Conservation (phyloP, 345 rosid genomes). For the Hibiscus trionum region DNA sequence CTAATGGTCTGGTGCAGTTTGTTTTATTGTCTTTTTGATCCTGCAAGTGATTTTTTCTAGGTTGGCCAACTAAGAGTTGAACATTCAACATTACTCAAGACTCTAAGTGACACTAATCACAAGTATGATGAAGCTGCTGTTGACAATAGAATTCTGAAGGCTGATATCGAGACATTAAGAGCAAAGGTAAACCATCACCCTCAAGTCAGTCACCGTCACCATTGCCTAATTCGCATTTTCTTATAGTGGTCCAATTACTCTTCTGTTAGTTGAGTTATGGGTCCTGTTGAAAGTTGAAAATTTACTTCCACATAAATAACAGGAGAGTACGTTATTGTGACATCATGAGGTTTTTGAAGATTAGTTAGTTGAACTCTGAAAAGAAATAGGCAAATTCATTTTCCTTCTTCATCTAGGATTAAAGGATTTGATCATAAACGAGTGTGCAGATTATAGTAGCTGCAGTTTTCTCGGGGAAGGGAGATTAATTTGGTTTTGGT, state of each 20-base stretch:
- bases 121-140: slow-evolving; percentile 73
- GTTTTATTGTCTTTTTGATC: background rate
- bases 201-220: background rate
- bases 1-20: background rate
- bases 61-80: slow-evolving; percentile 78
- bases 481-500: slow-evolving; percentile 1
- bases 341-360: background rate
- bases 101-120: slow-evolving; percentile 60
- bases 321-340: background rate
- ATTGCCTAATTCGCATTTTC: background rate
- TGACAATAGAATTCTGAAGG: slow-evolving; percentile 85
- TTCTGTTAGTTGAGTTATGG: background rate
- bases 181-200: slow-evolving; percentile 52
- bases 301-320: background rate
- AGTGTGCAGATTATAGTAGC: background rate
- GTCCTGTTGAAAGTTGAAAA: background rate
- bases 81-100: slow-evolving; percentile 57
- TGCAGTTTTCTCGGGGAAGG: background rate
- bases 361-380: slow-evolving; percentile 4
- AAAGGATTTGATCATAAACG: background rate
- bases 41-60: slow-evolving; percentile 29
- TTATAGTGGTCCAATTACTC: background rate
- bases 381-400: background rate
- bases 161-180: slow-evolving; percentile 86
- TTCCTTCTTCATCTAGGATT: background rate